These are phyloP conservation scores for Mycena crocata DNA, from an alignment of 768 basidiomycete genomes.

Conservation along the genomic window DNA sequence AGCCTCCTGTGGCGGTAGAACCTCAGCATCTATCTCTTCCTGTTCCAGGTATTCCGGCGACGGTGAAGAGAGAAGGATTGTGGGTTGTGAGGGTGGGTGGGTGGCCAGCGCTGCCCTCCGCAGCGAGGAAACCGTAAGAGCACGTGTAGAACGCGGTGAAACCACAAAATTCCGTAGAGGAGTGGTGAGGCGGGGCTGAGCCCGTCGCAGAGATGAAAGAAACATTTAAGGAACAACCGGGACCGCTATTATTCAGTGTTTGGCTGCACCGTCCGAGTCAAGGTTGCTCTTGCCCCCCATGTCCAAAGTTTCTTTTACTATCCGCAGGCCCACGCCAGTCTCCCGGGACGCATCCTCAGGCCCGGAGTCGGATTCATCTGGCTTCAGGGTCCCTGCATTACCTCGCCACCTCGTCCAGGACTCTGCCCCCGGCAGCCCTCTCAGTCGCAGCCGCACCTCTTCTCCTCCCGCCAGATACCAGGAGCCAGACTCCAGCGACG, in stretches of 20 bases:
- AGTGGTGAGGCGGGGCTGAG: not conserved
- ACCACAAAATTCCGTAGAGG: not conserved
- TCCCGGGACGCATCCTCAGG: constrained; percentile 74
- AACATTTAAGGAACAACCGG: constrained; percentile 23
- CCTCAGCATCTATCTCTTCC: constrained; percentile 73
- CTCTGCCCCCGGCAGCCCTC: constrained; percentile 65
- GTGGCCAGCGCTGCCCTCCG: constrained; percentile 52
- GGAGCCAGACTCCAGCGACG: constrained; percentile 66
- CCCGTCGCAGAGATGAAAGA: constrained; percentile 18
- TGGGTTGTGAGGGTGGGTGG: constrained; percentile 59
- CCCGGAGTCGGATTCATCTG: constrained; percentile 65
- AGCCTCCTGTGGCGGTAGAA: constrained; percentile 64
- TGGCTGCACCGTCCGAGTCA: not conserved
- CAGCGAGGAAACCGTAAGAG: constrained; percentile 35
- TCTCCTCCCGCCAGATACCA: constrained; percentile 61
- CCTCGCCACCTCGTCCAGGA: constrained; percentile 65
- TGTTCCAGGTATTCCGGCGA: constrained; percentile 64
- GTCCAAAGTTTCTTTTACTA: constrained; percentile 82
- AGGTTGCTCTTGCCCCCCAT: constrained; percentile 26
- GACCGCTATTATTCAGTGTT: too few relatives aligned
- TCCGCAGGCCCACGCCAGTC: constrained; percentile 80
- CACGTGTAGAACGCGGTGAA: constrained; percentile 20
- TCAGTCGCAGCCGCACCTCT: constrained; percentile 59
- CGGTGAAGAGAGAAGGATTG: constrained; percentile 62
- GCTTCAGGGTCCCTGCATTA: constrained; percentile 70